phyloP scores from a whole-genome alignment of 2,329 filamentous ascomycete genomes.

The Aspergillus sp. region DNA sequence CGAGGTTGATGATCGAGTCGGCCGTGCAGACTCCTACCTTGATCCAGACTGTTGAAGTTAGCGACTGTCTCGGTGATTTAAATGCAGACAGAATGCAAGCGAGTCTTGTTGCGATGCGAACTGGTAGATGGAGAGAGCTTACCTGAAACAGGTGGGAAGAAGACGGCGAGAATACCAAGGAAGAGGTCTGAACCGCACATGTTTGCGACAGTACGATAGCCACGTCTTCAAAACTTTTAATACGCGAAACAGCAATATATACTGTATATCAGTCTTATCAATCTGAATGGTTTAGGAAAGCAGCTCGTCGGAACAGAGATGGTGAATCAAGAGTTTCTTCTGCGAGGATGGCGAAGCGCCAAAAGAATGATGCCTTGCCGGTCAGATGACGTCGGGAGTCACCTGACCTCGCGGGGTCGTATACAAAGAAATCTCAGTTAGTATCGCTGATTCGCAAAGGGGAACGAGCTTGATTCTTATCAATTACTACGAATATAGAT shows the following conservation, averaged over 20 bases:
- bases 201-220: slow-evolving; percentile 9
- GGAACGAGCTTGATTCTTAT: too few relatives aligned
- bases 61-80: slow-evolving; percentile 4
- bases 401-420: slow-evolving; percentile 3
- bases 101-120: neutral
- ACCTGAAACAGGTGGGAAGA: slow-evolving; percentile 56
- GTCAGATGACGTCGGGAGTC: slow-evolving; percentile 13
- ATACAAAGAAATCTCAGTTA: neutral
- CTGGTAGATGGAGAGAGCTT: slow-evolving; percentile 19
- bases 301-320: neutral
- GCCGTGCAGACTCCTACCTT: slow-evolving; percentile 89
- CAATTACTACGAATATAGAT: too few relatives aligned
- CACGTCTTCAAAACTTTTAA: slow-evolving; percentile 1
- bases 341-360: slow-evolving; percentile 4
- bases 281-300: neutral
- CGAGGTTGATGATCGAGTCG: slow-evolving; percentile 91
- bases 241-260: neutral
- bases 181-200: slow-evolving; percentile 59
- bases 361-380: neutral
- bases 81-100: neutral
- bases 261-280: neutral
- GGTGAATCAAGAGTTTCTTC: neutral
- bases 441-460: too few relatives aligned
- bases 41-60: slow-evolving; percentile 71
- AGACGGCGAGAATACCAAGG: slow-evolving; percentile 53